phyloP scores from a whole-genome alignment of 2,329 filamentous ascomycete genomes.

The Penicillium sp. region DNA sequence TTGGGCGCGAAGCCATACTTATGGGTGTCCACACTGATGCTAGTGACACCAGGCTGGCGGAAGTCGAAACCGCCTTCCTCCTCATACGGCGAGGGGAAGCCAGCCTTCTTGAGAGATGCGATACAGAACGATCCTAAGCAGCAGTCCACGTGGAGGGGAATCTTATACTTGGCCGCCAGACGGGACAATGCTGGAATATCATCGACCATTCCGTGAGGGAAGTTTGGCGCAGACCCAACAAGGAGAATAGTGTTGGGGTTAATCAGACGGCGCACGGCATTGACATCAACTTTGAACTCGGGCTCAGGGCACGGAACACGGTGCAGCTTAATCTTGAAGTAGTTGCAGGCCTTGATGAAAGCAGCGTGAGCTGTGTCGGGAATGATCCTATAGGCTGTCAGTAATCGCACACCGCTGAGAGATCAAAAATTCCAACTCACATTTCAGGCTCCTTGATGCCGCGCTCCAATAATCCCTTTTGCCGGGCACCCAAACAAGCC shows the following conservation, averaged over 20 bases:
- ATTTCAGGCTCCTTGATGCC: conserved; percentile 93
- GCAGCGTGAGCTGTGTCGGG: conserved; percentile 94
- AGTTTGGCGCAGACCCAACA: conserved; percentile 94
- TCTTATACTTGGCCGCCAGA: conserved; percentile 73
- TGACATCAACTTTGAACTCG: conserved; percentile 77
- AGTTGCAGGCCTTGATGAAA: conserved; percentile 90
- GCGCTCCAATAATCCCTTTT: conserved; percentile 83
- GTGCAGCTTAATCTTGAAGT: conserved; percentile 96
- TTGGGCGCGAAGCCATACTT: conserved; percentile 99
- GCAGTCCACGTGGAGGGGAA: conserved; percentile 95
- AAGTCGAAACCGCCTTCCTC: conserved; percentile 90
- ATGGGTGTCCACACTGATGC: conserved; percentile 95
- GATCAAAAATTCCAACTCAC: conserved; percentile 50
- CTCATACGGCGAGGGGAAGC: conserved; percentile 62
- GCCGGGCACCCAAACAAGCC: conserved; percentile 85
- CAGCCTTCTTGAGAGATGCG: conserved; percentile 88
- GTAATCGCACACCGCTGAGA: background rate
- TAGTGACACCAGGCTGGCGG: conserved; percentile 88
- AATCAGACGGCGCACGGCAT: conserved; percentile 77
- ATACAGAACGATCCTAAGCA: conserved; percentile 95
- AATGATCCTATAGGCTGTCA: conserved; percentile 66
- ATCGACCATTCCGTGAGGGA: conserved; percentile 97
- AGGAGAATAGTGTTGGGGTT: conserved; percentile 93
- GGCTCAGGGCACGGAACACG: conserved; percentile 84
- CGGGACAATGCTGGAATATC: conserved; percentile 84